Conservation (phyloP, 352 stramenopile species). For the Globisporangium nagaii region DNA sequence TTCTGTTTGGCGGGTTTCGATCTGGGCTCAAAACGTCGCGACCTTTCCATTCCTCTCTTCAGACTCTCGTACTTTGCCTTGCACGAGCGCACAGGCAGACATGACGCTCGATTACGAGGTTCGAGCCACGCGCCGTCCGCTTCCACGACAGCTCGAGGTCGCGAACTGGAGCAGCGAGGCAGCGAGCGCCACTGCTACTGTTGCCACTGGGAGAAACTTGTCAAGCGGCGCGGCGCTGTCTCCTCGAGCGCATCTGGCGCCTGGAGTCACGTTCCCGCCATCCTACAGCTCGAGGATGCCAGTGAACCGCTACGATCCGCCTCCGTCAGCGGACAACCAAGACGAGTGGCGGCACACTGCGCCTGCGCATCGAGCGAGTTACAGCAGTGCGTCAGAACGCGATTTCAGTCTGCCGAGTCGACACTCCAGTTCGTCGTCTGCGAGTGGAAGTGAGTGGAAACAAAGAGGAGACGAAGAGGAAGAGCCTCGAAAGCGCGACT, state of each 20-base stretch:
- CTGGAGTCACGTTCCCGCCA: background rate
- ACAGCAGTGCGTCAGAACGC: background rate
- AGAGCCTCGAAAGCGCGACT: background rate
- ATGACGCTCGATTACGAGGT: constrained; percentile 20
- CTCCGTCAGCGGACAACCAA: background rate
- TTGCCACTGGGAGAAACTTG: background rate
- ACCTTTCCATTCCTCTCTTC: constrained; percentile 5
- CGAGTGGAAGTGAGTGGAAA: too few species aligned
- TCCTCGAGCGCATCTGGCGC: background rate
- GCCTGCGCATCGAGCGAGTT: too few species aligned
- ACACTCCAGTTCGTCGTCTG: background rate
- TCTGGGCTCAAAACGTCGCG: background rate
- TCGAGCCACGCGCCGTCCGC: constrained; percentile 24
- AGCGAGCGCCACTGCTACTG: background rate
- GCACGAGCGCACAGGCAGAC: background rate
- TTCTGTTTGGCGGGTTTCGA: background rate
- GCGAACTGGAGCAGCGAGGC: constrained; percentile 25
- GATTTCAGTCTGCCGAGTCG: too few species aligned
- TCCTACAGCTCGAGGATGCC: background rate
- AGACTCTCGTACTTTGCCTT: background rate
- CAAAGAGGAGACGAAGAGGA: too few species aligned
- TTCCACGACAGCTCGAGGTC: constrained; percentile 48
- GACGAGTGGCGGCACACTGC: constrained; percentile 1
- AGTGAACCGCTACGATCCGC: constrained; percentile 5
- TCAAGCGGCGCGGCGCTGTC: background rate